Percentiles rank a stretch among this genome's conserved stretches.
Evolutionary conservation across 1,139 yeast genomes (phyloP).

Genomic region (Protomyces gravidus): DNA sequence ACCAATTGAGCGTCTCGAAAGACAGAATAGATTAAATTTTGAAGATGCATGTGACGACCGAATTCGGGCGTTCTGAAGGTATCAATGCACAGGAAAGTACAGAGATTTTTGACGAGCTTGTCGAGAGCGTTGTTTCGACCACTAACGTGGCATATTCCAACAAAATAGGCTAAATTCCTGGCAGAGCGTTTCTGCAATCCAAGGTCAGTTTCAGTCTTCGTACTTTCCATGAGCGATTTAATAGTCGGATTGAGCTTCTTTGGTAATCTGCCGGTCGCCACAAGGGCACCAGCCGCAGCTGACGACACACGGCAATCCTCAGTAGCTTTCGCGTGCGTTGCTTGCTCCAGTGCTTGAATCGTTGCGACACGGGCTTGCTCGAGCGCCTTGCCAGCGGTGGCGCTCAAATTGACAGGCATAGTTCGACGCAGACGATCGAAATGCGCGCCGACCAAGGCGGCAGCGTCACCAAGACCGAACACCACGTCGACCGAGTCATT

Average conservation of each 20-base stretch:
- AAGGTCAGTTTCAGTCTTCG: constrained; percentile 67
- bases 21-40: constrained; percentile 63
- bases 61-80: constrained; percentile 95
- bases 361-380: constrained; percentile 77
- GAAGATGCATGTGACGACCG: constrained; percentile 57
- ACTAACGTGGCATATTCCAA: constrained; percentile 52
- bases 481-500: constrained; percentile 95
- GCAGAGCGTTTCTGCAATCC: constrained; percentile 72
- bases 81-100: constrained; percentile 92
- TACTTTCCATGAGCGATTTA: constrained; percentile 85
- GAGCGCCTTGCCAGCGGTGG: constrained; percentile 66
- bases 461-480: constrained; percentile 74
- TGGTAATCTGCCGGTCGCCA: constrained; percentile 61
- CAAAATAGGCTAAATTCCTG: constrained; percentile 59
- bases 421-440: constrained; percentile 61
- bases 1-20: constrained; percentile 72
- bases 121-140: constrained; percentile 74
- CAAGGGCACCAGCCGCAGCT: constrained; percentile 67
- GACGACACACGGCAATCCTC: constrained; percentile 66
- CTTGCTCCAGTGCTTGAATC: constrained; percentile 62
- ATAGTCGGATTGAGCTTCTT: constrained; percentile 83
- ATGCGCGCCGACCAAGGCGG: constrained; percentile 59
- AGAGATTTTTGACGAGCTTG: constrained; percentile 80
- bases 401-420: constrained; percentile 67
- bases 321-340: constrained; percentile 51